These are phyloP conservation scores for Murraya koenigii DNA, from an alignment of 345 rosid genomes.

Conservation along the genomic window DNA sequence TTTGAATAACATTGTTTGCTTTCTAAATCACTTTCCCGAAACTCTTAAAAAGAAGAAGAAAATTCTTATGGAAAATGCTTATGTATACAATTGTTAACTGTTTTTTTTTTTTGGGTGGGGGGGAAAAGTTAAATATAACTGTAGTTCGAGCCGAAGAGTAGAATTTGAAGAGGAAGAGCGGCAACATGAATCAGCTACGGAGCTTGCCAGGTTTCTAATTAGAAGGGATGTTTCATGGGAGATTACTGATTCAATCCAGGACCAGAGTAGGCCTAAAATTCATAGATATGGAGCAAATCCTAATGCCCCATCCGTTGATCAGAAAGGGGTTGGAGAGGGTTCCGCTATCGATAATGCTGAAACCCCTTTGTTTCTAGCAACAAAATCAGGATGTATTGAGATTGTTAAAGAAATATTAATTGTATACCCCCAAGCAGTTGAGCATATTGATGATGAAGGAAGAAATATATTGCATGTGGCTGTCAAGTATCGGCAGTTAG, in stretches of 20 bases:
- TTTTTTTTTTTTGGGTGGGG: too few relatives aligned
- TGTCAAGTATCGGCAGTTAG: slow-evolving; percentile 7
- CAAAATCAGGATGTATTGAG: slow-evolving; percentile 9
- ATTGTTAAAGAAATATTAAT: slow-evolving; percentile 12
- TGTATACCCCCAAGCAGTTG: neutral
- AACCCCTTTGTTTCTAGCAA: slow-evolving; percentile 1
- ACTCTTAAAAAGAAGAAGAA: too few relatives aligned
- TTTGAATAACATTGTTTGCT: too few relatives aligned
- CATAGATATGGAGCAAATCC: slow-evolving; percentile 1
- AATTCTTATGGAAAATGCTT: too few relatives aligned
- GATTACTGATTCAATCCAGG: neutral
- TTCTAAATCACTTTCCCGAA: too few relatives aligned
- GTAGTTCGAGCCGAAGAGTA: neutral
- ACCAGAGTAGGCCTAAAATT: neutral
- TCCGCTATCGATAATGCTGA: neutral
- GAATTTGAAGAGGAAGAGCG: neutral
- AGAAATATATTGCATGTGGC: slow-evolving; percentile 26
- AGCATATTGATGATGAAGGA: neutral
- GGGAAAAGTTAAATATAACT: neutral
- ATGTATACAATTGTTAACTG: too few relatives aligned
- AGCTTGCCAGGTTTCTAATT: slow-evolving; percentile 17
- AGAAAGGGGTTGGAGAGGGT: too few relatives aligned
- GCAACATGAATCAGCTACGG: neutral
- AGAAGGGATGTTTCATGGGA: slow-evolving; percentile 20
- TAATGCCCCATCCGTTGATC: too few relatives aligned